Base-by-base conservation (phyloP, 2,329 filamentous ascomycete genomes). In the Dactylellina sp. region DNA sequence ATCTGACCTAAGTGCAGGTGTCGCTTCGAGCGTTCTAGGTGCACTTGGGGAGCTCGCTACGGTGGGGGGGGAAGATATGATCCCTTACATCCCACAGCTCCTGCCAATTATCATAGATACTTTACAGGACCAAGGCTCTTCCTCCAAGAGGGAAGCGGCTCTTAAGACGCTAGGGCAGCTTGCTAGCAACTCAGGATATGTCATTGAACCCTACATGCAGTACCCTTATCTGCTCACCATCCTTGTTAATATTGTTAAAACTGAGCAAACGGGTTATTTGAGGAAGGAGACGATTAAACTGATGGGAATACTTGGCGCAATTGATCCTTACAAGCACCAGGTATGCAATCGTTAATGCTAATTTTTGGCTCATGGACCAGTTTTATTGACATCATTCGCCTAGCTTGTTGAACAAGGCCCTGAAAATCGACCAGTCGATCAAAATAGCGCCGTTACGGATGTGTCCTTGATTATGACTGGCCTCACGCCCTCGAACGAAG, bases 381-480 rank as follows among this genome's bases (percentile, higher is more conserved):
- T 42, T 46, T 7, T 60, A 46, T 47, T 76, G 55, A 65, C 44
- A 12, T 12, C 2, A n/a, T 20, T 18, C 82, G 91, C 7, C 7
- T 56, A 97, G 83, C 93, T 97, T 59, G 91, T 96, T 80, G 94
- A 98, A 81, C 89, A 89, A 76, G 91, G 89, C 1, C 92, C 93
- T 0, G 94, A 97, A 79, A 87, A 90, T 76, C 91, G 95, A 79
- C 86, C 89, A 52, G 85, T 86, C 62, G 84, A 88, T 49, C 88
- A 90, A 79, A 84, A 86, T n/a, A 86, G 89, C 77, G 83, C 84
- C 7, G 85, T 96, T 78, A 96, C 94, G 0, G 95, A 99, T 81
- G 96, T 99, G 49, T 95, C 93, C 2, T 85, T 99, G 28, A 98
- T 99, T 85, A 99, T 99, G 94, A 93, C 92, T 44, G 95, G 96